Evolutionary conservation across 345 rosid species (phyloP), one percentile per base, ranked within the genome.

Genomic region (Boechera divaricarpa): DNA sequence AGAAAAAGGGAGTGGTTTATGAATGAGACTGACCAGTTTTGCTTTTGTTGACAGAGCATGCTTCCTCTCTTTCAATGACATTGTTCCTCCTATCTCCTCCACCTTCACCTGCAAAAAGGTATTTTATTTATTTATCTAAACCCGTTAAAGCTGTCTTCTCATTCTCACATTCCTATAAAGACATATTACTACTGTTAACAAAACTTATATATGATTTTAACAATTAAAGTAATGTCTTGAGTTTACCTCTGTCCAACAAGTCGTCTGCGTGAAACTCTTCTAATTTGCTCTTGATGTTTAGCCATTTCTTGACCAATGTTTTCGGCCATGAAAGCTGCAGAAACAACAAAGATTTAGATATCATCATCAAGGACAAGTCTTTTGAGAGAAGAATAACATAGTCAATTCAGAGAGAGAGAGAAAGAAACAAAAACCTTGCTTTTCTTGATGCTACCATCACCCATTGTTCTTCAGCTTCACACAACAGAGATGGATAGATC

Each of bases 281-380:
- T 36, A 86, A 82, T 85, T 88, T 92, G 84, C 80, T 87, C 83
- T 80, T 92, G 84, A 89, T 95, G 77, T 88, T 89, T 71, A 95
- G 86, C 99, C 96, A 95, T 84, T 95, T 95, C 86, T 88, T 95
- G 71, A 92, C 94, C 86, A 94, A 81, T 79, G 91, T 87, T 88
- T 87, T 95, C 24, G 99, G 92, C 99, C 99, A 95, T 67, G 96
- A 88, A 83, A 86, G 83, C 99, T 95, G 84, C 85, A 79, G 2
- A n/a, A 24, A 1, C 16, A 10, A 45, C 41, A 11, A 31, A 48
- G 1, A 7, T 24, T 35, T 51, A 68, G 24, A 21, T 21, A 21
- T 21, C 24, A 21, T 21, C 24, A 21, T 21, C 24, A 21, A 21
- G 24, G 24, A 21, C 61, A 41, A 10, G 5, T 16, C 5, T 42